Percentiles rank a stretch among this genome's conserved stretches.
phyloP scores from a whole-genome alignment of 2,329 filamentous ascomycete species.

The Dothideomycetes sp. region DNA sequence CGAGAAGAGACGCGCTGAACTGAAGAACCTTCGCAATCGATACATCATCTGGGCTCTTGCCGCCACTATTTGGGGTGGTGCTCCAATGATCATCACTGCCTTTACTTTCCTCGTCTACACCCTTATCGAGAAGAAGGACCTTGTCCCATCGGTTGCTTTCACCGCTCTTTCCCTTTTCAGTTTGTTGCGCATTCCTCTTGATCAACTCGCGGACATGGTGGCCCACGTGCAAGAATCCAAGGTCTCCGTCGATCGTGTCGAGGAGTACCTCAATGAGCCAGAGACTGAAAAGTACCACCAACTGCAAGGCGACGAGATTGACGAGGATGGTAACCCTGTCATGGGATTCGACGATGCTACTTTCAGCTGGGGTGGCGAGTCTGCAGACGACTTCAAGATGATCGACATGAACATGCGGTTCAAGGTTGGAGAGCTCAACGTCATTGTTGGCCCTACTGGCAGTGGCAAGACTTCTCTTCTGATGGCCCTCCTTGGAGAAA shows the following conservation, averaged over 20 bases:
- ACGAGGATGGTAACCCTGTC: conserved; percentile 56
- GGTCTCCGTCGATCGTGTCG: conserved; percentile 91
- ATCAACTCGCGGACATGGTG: conserved; percentile 97
- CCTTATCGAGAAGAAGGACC: conserved; percentile 72
- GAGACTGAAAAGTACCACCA: conserved; percentile 95
- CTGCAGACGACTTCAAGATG: conserved; percentile 50
- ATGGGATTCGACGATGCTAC: conserved; percentile 81
- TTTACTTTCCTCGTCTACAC: conserved; percentile 94
- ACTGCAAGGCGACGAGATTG: conserved; percentile 57
- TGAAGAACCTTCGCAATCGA: conserved; percentile 65
- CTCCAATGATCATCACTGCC: conserved; percentile 90
- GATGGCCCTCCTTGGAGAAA: conserved; percentile 93
- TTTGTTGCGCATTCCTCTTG: conserved; percentile 80
- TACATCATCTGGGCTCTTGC: conserved; percentile 89
- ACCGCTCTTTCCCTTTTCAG: conserved; percentile 94
- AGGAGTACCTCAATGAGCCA: conserved; percentile 84
- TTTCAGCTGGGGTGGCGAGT: conserved; percentile 70
- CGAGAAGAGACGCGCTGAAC: conserved; percentile 72
- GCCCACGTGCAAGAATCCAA: conserved; percentile 96
- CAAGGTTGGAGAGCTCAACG: conserved; percentile 73
- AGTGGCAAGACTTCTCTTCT: conserved; percentile 92
- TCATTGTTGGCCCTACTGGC: conserved; percentile 86
- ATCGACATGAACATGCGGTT: conserved; percentile 79
- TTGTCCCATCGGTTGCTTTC: conserved; percentile 89
- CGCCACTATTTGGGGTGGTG: conserved; percentile 92